A percentile compares a stretch with the other conserved stretches of the same genome.
Conservation (phyloP, 805 yeast genomes). For the Saccharomycopsis schoenii region DNA sequence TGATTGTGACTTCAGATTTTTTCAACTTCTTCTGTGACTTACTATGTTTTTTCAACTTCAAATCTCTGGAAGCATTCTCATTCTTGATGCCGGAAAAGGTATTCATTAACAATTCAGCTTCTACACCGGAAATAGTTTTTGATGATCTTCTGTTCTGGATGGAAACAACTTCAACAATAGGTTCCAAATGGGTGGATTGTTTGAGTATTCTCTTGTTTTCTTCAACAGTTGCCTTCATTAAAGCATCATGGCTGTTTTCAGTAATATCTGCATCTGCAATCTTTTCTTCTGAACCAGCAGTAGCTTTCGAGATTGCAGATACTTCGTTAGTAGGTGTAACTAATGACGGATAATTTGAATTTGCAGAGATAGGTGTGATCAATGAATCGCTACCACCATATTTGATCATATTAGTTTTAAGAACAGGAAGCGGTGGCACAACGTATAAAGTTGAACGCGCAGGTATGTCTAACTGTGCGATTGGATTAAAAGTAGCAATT, state of each 20-base stretch:
- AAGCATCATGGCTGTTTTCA: background rate
- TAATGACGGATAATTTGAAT: background rate
- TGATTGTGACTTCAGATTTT: background rate
- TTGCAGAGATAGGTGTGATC: background rate
- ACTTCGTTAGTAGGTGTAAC: background rate
- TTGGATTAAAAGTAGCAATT: constrained; percentile 11
- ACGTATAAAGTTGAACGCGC: background rate
- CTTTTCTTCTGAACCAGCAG: background rate
- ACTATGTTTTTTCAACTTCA: background rate
- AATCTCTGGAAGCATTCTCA: constrained; percentile 6
- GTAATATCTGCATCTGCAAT: background rate
- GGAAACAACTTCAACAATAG: constrained; percentile 15
- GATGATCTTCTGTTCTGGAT: constrained; percentile 13
- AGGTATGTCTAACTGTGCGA: background rate
- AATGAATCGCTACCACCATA: background rate
- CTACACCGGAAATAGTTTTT: constrained; percentile 10
- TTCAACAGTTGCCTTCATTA: background rate
- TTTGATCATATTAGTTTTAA: background rate
- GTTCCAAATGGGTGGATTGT: constrained; percentile 7
- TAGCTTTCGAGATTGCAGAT: background rate
- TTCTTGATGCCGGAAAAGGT: constrained; percentile 7
- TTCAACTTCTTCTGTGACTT: background rate
- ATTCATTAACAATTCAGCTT: constrained; percentile 13
- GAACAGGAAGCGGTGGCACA: background rate
- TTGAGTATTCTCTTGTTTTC: background rate